Conservation (phyloP, 371 early-diverging fungal species). For the Mortierella polycephala region DNA sequence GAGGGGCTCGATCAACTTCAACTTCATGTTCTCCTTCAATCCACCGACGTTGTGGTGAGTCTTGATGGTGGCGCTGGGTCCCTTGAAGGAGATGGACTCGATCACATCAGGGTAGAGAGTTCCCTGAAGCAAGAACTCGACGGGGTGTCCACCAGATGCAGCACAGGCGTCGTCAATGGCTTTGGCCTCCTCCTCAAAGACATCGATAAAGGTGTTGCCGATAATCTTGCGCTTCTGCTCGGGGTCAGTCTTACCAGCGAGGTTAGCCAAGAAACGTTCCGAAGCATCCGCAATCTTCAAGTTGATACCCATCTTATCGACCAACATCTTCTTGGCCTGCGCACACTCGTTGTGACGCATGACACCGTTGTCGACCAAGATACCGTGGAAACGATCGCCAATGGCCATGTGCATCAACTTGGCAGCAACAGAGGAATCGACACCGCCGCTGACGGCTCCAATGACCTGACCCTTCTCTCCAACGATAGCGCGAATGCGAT, state of each 20-base stretch:
- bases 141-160: slow-evolving; percentile 68
- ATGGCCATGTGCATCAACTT: slow-evolving; percentile 96
- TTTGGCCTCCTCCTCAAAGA: slow-evolving; percentile 94
- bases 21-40: slow-evolving; percentile 94
- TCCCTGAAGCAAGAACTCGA: slow-evolving; percentile 96
- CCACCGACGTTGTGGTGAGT: slow-evolving; percentile 99
- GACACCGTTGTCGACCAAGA: slow-evolving; percentile 97
- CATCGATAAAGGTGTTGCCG: slow-evolving; percentile 97
- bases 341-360: slow-evolving; percentile 97
- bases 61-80: slow-evolving; percentile 97
- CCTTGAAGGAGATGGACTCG: slow-evolving; percentile 98
- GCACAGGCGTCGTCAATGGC: slow-evolving; percentile 82
- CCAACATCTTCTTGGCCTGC: slow-evolving; percentile 83
- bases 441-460: slow-evolving; percentile 97
- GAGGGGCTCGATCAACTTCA: slow-evolving; percentile 97
- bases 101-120: slow-evolving; percentile 99
- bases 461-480: slow-evolving; percentile 94
- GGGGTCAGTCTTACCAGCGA: slow-evolving; percentile 94
- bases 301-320: slow-evolving; percentile 93
- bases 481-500: slow-evolving; percentile 89
- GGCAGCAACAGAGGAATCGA: slow-evolving; percentile 97
- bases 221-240: slow-evolving; percentile 98
- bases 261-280: slow-evolving; percentile 86
- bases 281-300: slow-evolving; percentile 92
- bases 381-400: slow-evolving; percentile 98